These are phyloP conservation scores for Colletotrichum simmondsii DNA, from an alignment of 2,329 filamentous ascomycete genomes.

Conservation along the genomic window DNA sequence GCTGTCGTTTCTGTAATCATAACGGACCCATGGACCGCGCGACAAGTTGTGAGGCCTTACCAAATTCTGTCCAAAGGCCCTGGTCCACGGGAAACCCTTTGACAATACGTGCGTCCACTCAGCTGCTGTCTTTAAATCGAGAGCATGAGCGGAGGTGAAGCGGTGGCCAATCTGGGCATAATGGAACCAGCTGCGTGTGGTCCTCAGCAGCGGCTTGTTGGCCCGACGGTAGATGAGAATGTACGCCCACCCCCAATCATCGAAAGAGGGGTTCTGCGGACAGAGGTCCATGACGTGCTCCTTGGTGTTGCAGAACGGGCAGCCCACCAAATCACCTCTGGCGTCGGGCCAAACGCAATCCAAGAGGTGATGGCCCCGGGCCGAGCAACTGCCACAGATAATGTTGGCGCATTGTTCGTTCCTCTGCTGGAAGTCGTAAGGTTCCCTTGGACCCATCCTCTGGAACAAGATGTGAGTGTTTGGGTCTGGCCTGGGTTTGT, in stretches of 20 bases:
- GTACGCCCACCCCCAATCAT: background rate
- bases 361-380: background rate
- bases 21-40: background rate
- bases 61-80: background rate
- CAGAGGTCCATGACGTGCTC: background rate
- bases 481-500: no score
- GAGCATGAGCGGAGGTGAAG: background rate
- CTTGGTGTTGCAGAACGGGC: background rate
- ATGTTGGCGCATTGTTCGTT: background rate
- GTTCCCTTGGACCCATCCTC: no score
- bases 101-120: background rate
- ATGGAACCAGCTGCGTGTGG: background rate
- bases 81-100: background rate
- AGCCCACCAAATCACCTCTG: background rate
- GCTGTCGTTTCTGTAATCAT: background rate
- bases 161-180: background rate
- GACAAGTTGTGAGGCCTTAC: background rate
- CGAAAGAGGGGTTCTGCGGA: background rate
- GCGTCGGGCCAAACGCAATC: background rate
- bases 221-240: background rate
- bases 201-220: background rate
- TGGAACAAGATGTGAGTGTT: no score
- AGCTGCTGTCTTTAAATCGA: background rate
- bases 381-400: background rate
- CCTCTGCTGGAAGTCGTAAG: background rate